Conservation (phyloP, 345 rosid genomes). For the Corymbia maculata region DNA sequence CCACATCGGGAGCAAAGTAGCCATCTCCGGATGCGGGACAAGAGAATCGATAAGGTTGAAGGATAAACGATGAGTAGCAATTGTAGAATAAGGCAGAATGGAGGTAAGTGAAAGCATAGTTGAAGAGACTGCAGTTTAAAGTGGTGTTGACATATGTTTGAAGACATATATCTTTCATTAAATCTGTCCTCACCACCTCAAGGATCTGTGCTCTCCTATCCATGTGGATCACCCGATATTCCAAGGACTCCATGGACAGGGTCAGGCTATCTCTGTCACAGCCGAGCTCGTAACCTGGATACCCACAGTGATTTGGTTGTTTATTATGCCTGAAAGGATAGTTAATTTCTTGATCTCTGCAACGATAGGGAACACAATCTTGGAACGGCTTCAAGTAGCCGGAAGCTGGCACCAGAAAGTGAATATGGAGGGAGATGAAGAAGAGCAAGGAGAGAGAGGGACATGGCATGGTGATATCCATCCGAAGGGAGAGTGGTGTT, state of each 20-base stretch:
- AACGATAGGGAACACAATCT: rapidly evolving
- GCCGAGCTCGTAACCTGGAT: neutral
- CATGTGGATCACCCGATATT: neutral
- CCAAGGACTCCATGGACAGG: neutral
- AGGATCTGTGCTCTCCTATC: rapidly evolving
- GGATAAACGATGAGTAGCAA: rapidly evolving
- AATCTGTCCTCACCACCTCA: neutral
- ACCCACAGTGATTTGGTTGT: neutral
- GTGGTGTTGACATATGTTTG: neutral
- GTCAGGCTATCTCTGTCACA: rapidly evolving
- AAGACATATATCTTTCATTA: neutral
- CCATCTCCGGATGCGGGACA: rapidly evolving
- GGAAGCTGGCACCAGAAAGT: neutral
- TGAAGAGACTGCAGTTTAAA: neutral
- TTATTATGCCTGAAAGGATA: rapidly evolving
- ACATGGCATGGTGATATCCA: neutral
- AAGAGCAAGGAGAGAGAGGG: neutral
- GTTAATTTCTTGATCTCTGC: rapidly evolving
- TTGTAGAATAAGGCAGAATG: neutral
- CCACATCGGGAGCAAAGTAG: neutral
- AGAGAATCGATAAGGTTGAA: rapidly evolving
- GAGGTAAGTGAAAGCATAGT: rapidly evolving
- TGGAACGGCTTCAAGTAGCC: rapidly evolving
- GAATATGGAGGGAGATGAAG: neutral
- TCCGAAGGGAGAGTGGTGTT: neutral